Evolutionary conservation across 306 rosid genomes (phyloP).

Genomic region (Trifolium subterraneum): DNA sequence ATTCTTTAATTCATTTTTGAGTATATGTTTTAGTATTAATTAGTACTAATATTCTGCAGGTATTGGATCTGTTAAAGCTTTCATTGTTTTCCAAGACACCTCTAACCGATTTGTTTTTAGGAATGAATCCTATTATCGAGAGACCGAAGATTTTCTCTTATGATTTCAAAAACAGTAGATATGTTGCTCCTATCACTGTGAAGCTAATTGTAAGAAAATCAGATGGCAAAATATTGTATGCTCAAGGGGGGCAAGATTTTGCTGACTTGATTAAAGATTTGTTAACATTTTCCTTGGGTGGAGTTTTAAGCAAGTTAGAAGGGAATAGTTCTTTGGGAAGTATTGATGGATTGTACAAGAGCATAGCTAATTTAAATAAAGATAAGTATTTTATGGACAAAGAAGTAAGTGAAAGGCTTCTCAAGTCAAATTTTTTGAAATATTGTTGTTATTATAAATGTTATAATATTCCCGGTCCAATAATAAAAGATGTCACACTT

Average conservation of each 20-base stretch:
- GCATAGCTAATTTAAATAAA: too few relatives aligned
- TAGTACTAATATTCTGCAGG: constrained; percentile 20
- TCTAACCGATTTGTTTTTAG: background rate
- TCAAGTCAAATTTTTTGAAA: too few relatives aligned
- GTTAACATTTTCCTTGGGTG: background rate
- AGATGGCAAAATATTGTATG: background rate
- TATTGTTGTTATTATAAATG: too few relatives aligned
- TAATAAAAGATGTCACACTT: too few relatives aligned
- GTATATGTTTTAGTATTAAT: too few relatives aligned
- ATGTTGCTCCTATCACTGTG: background rate
- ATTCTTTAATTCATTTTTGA: too few relatives aligned
- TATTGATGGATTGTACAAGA: too few relatives aligned
- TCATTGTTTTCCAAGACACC: background rate
- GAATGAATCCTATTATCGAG: background rate
- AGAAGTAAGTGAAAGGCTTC: too few relatives aligned
- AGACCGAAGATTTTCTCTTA: background rate
- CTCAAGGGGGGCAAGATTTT: background rate
- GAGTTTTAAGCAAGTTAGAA: background rate
- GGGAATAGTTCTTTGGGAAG: background rate
- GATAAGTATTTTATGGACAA: too few relatives aligned
- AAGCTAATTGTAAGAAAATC: background rate
- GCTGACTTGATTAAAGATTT: background rate
- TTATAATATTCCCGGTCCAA: too few relatives aligned
- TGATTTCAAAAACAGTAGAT: background rate
- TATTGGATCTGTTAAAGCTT: background rate